Evolutionary conservation across 78 protist species (phyloP).

Genomic region (Emiliania huxleyi): DNA sequence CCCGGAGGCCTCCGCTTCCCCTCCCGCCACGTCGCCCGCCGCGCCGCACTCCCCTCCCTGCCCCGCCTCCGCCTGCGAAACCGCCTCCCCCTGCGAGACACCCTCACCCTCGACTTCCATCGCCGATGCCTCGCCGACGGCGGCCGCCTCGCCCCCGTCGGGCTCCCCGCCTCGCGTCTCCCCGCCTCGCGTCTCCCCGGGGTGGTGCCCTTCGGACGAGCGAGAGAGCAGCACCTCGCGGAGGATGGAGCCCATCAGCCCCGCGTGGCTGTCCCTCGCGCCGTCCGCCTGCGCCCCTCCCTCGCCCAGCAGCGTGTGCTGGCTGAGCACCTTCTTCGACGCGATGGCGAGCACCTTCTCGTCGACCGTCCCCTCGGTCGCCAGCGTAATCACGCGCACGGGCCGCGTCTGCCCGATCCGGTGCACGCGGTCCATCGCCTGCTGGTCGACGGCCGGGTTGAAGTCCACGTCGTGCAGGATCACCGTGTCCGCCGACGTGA

Average conservation of each 20-base stretch:
- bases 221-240: background rate
- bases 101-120: too few species aligned
- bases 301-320: background rate
- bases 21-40: too few species aligned
- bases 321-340: background rate
- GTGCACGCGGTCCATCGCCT: slow-evolving; percentile 98
- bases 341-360: slow-evolving; percentile 81
- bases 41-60: too few species aligned
- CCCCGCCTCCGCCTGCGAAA: too few species aligned
- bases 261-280: background rate
- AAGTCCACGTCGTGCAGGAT: slow-evolving; percentile 93
- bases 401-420: slow-evolving; percentile 89
- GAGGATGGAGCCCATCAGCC: background rate
- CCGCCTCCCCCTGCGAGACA: too few species aligned
- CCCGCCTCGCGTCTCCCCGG: too few species aligned
- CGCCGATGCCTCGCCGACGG: too few species aligned
- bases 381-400: background rate
- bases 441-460: slow-evolving; percentile 90
- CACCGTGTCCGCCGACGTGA: slow-evolving; percentile 93
- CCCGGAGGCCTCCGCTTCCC: too few species aligned
- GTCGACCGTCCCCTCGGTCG: slow-evolving; percentile 80
- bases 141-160: too few species aligned
- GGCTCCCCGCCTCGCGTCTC: too few species aligned
- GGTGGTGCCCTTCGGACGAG: too few species aligned
- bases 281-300: background rate